These are phyloP conservation scores for Nymphaea thermarum DNA, from an alignment of 164 flowering plant genomes.

Conservation along the genomic window DNA sequence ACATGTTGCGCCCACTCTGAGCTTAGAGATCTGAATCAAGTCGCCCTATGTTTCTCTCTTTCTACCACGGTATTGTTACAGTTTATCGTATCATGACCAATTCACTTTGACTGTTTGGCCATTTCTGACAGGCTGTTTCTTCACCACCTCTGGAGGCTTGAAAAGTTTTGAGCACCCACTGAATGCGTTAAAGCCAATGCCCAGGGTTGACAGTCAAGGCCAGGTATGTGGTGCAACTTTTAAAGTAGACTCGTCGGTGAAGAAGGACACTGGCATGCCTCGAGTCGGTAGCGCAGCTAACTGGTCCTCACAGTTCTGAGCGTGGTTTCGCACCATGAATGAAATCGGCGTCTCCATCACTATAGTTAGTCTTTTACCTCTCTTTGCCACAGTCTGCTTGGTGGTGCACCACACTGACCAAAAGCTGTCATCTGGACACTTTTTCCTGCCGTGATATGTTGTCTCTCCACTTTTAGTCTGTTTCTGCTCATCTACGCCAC, in stretches of 20 bases:
- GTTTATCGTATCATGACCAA: background rate
- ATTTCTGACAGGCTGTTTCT: slow-evolving; percentile 61
- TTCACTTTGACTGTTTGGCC: background rate
- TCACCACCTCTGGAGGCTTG: slow-evolving; percentile 73
- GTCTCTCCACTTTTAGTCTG: background rate
- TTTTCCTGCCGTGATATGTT: background rate
- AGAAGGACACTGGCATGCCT: slow-evolving; percentile 64
- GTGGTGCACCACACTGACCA: background rate
- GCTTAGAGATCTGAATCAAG: background rate
- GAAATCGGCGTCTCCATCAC: background rate
- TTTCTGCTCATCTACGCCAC: background rate
- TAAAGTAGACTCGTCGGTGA: slow-evolving; percentile 64
- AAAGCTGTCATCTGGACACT: background rate
- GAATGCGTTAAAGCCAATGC: slow-evolving; percentile 82
- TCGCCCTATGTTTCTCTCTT: background rate
- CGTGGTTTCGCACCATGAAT: background rate
- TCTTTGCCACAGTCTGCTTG: background rate
- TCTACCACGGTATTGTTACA: background rate
- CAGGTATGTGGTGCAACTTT: slow-evolving; percentile 79
- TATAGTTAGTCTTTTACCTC: background rate
- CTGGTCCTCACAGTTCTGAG: slow-evolving; percentile 70
- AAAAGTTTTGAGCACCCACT: slow-evolving; percentile 84
- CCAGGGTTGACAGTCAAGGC: slow-evolving; percentile 91
- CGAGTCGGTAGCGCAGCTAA: slow-evolving; percentile 92
- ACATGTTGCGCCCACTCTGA: no score